Percentiles rank a stretch among this genome's conserved stretches.
Evolutionary conservation across 2,329 filamentous ascomycete species (phyloP).

Genomic region (Capronia epimyces): DNA sequence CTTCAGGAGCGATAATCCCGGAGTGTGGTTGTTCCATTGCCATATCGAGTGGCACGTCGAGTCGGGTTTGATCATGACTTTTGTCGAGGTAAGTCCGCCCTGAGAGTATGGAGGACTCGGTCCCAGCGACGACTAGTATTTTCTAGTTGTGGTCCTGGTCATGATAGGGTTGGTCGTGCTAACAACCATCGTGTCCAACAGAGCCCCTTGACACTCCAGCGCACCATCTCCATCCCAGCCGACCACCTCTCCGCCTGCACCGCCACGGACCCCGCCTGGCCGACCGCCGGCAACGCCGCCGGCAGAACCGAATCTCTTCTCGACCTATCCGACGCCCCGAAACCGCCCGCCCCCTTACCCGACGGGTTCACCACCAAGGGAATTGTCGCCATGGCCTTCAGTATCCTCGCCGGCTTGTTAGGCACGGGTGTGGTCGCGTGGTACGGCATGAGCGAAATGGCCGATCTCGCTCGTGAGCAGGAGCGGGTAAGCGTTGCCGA

Average conservation of each 20-base stretch:
- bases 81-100: too few relatives aligned
- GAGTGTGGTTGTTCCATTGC: slow-evolving; percentile 48
- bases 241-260: slow-evolving; percentile 30
- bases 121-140: too few relatives aligned
- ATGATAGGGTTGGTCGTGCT: too few relatives aligned
- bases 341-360: slow-evolving; percentile 53
- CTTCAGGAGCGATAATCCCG: slow-evolving; percentile 52
- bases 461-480: not conserved
- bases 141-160: too few relatives aligned
- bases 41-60: slow-evolving; percentile 51
- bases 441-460: slow-evolving; percentile 47
- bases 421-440: slow-evolving; percentile 63
- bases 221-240: slow-evolving; percentile 39
- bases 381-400: slow-evolving; percentile 70
- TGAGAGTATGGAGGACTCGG: too few relatives aligned
- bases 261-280: slow-evolving; percentile 41
- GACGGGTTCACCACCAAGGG: slow-evolving; percentile 65
- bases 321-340: slow-evolving; percentile 59
- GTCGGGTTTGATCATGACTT: slow-evolving; percentile 47
- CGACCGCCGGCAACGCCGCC: slow-evolving; percentile 64
- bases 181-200: too few relatives aligned
- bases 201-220: slow-evolving; percentile 54
- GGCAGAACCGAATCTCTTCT: slow-evolving; percentile 61
- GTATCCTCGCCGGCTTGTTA: slow-evolving; percentile 60
- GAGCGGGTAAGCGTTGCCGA: too few relatives aligned